Evolutionary conservation across 176 grass and related monocot species (phyloP), one percentile per base, ranked within the genome.

Genomic region (Lolium rigidum): DNA sequence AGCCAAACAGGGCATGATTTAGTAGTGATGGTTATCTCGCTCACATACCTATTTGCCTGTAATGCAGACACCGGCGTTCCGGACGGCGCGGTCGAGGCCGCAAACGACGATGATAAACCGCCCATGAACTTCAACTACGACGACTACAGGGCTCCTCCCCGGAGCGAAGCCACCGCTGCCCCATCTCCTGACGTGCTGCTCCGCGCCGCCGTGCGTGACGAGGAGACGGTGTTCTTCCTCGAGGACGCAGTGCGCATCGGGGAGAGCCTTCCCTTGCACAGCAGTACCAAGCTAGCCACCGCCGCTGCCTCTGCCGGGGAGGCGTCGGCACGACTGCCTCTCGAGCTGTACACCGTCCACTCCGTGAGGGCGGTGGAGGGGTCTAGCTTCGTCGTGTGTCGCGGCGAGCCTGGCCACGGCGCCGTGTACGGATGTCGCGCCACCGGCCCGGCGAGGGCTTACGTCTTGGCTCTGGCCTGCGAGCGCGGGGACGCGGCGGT

Each of bases 41-140:
- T 72, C 2, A 80, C 64, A 58, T 48, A 49, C 14, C 21, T 82
- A 17, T 0, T 5, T 49, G 16, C 20, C 3, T 71, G 15, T 20
- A 15, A 10, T 80, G 82, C 69, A 81, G 87, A 58, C 18, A 43
- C 10, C 69, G 64, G 14, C 25, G 24, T 21, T 15, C 57, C 20
- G 16, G 55, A 14, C 25, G 60, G 18, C 26, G 52, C 10, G 6
- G 15, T 0, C 5, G 43, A 86, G 6, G 63, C 7, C 64, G 14
- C 46, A 9, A 48, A 25, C 15, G 18, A 28, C 22, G 16, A 52
- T 15, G 41, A 24, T 2, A 55, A 52, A 10, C 17, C 77, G 58
- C 83, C 83, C 43, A 70, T 90, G 70, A 70, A 44, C 61, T 90
- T 90, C 78, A 70, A 82, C 15, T 90, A 90, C 79, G 79, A 82